phyloP scores from a whole-genome alignment of 2,329 filamentous ascomycete genomes.

The Penicillium nordicum region DNA sequence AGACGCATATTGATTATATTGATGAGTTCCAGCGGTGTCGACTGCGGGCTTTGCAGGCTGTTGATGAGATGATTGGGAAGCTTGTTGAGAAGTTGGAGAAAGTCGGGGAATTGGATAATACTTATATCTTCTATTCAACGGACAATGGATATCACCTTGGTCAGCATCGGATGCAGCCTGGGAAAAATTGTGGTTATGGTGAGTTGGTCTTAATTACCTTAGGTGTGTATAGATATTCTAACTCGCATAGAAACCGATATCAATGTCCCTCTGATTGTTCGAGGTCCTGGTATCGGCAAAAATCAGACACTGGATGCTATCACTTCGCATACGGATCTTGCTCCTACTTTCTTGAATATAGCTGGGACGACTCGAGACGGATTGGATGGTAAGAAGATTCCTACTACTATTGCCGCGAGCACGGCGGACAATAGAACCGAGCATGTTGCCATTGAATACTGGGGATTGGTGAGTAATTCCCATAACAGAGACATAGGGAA shows the following conservation, averaged over 20 bases:
- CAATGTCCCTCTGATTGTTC: constrained; percentile 56
- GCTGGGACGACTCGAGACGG: constrained; percentile 41
- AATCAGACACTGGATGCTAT: constrained; percentile 46
- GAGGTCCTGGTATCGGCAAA: constrained; percentile 53
- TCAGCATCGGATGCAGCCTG: too few species aligned
- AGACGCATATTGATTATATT: too few species aligned
- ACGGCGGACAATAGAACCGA: constrained; percentile 41
- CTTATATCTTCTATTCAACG: too few species aligned
- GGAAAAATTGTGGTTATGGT: constrained; percentile 34
- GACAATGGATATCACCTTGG: too few species aligned
- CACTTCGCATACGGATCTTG: constrained; percentile 62
- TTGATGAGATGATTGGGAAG: too few species aligned
- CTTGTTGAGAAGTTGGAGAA: too few species aligned
- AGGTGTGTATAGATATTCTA: not conserved
- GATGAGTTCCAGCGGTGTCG: too few species aligned
- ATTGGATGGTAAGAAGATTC: constrained; percentile 57
- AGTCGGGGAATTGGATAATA: too few species aligned
- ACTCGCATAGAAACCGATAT: constrained; percentile 45
- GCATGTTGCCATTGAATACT: constrained; percentile 58
- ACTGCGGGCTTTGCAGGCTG: too few species aligned
- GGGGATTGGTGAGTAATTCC: constrained; percentile 42
- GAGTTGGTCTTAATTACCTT: constrained; percentile 22
- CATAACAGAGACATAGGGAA: constrained; percentile 4
- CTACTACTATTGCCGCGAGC: constrained; percentile 31
- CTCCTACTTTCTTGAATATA: constrained; percentile 56